These are phyloP conservation scores for Beauveria scarabaeidicola DNA, from an alignment of 2,329 filamentous ascomycete species.

Conservation along the genomic window DNA sequence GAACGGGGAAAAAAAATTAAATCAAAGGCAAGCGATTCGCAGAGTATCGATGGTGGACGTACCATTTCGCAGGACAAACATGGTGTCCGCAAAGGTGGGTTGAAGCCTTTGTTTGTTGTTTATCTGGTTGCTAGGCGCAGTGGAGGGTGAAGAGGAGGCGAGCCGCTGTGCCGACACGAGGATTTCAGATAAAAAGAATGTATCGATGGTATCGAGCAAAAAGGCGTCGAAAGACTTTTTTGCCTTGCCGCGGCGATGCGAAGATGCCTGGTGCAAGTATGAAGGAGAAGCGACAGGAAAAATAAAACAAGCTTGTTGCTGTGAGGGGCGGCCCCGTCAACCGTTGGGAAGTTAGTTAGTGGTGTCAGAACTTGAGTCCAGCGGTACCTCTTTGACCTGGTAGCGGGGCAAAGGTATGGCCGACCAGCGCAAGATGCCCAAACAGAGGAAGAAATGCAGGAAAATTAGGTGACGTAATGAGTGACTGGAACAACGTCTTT, in stretches of 20 bases:
- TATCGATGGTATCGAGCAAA: background rate
- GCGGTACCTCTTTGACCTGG: background rate
- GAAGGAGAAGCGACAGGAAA: background rate
- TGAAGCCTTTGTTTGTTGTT: constrained; percentile 7
- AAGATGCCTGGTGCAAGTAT: background rate
- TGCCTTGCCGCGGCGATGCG: background rate
- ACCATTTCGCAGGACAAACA: constrained; percentile 33
- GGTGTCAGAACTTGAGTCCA: background rate
- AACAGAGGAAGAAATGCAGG: background rate
- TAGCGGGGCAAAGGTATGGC: background rate
- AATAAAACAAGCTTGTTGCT: background rate
- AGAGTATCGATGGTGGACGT: constrained; percentile 15
- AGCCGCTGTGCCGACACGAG: background rate
- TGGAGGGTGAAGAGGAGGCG: background rate
- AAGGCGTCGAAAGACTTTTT: background rate
- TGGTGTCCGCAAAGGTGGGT: constrained; percentile 18
- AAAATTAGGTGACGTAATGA: background rate
- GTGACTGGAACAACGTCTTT: too few relatives aligned
- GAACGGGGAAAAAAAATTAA: background rate
- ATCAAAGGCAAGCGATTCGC: background rate
- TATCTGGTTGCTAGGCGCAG: background rate
- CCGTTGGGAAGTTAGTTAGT: background rate
- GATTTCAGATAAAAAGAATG: background rate
- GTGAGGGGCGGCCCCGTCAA: background rate
- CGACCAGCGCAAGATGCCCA: background rate